phyloP scores from a whole-genome alignment of 208 protist genomes.

The Trypanosoma lewisi region DNA sequence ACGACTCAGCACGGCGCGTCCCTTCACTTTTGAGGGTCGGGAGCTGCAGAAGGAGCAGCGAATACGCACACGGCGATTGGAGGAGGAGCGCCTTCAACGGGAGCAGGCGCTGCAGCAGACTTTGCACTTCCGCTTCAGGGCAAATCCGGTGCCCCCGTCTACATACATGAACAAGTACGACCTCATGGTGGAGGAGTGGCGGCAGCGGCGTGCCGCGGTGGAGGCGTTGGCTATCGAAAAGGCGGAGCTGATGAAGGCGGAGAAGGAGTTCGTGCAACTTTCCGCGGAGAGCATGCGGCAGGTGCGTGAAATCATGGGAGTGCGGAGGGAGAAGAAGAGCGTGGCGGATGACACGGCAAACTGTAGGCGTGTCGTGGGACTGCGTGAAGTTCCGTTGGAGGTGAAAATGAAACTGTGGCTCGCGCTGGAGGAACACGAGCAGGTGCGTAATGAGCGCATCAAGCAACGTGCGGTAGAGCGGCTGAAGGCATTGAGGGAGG shows the following conservation, averaged over 20 bases:
- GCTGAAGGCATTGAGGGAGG: conserved; percentile 45
- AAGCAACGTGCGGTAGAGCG: conserved; percentile 45
- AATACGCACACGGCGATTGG: conserved; percentile 42
- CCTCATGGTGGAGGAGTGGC: conserved; percentile 90
- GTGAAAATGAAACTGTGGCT: conserved; percentile 82
- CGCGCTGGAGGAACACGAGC: conserved; percentile 79
- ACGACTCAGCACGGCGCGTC: conserved; percentile 29
- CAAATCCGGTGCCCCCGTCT: conserved; percentile 70
- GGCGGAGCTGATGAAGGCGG: conserved; percentile 53
- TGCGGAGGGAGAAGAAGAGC: conserved; percentile 29
- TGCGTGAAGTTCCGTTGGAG: conserved; percentile 62
- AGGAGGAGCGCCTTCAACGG: conserved; percentile 33
- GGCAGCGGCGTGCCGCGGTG: conserved; percentile 71
- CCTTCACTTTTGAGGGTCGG: conserved; percentile 69
- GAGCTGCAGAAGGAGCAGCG: conserved; percentile 43
- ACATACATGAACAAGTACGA: conserved; percentile 91
- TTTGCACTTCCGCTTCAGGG: conserved; percentile 38
- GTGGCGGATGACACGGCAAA: conserved; percentile 14
- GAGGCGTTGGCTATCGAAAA: conserved; percentile 53
- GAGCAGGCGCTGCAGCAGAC: conserved; percentile 32
- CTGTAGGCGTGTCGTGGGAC: conserved; percentile 1
- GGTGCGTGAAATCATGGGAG: conserved; percentile 54
- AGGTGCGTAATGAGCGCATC: conserved; percentile 69
- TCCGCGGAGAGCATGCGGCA: conserved; percentile 51
- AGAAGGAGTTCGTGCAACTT: conserved; percentile 47